A percentile compares a stretch with the other conserved stretches of the same genome.
These are phyloP conservation scores for Paraglomus brasilianum DNA, from an alignment of 192 early-diverging fungal species.

Conservation along the genomic window DNA sequence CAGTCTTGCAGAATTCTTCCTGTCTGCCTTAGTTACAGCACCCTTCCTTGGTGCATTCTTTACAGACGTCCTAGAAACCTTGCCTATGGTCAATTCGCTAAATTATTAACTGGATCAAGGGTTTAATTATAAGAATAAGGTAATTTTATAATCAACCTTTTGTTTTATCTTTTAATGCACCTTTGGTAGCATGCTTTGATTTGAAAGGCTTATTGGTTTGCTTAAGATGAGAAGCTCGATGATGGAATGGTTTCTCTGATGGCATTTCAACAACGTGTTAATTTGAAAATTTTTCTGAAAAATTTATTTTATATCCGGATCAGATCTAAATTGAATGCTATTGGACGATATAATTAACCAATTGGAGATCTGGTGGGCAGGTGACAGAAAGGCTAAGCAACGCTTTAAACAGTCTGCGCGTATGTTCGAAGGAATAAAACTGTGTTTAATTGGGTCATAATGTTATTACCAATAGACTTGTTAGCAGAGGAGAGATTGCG, in stretches of 20 bases:
- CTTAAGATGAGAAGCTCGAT: slow-evolving; percentile 64
- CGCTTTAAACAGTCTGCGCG: no score
- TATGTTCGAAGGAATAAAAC: no score
- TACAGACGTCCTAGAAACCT: slow-evolving; percentile 59
- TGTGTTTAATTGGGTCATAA: no score
- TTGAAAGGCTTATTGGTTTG: slow-evolving; percentile 98
- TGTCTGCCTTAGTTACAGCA: slow-evolving; percentile 64
- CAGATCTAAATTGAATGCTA: no score
- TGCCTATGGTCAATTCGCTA: slow-evolving; percentile 51
- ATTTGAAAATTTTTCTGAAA: slow-evolving; percentile 5
- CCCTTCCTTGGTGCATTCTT: slow-evolving; percentile 55
- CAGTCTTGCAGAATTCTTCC: slow-evolving; percentile 77
- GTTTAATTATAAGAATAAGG: neutral
- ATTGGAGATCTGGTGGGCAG: no score
- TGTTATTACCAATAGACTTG: no score
- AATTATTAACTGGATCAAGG: no score
- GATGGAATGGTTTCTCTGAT: slow-evolving; percentile 34
- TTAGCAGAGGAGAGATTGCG: no score
- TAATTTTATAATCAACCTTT: slow-evolving; percentile 56
- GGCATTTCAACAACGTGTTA: slow-evolving; percentile 8
- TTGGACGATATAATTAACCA: no score
- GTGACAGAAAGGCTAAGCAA: no score
- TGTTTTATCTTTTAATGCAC: slow-evolving; percentile 68
- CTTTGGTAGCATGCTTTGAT: slow-evolving; percentile 85
- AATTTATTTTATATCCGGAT: no score